Base-by-base conservation (phyloP, 345 rosid species). In the Ceriops tagal region DNA sequence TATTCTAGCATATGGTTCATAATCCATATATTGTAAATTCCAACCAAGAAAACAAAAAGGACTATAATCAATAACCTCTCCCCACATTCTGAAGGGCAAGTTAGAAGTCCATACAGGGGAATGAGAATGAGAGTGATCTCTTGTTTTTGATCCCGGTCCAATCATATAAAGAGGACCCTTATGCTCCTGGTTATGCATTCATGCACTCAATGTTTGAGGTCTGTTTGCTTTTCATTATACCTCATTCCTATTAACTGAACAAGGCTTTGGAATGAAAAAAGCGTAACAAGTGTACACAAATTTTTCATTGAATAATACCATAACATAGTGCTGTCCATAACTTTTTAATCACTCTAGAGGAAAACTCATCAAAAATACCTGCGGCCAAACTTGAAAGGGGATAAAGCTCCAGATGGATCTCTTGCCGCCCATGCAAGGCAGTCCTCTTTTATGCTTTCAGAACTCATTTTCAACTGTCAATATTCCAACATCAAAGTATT, bases 351-450 rank as follows among this genome's bases (percentile, higher is more conserved):
- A 5, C 16, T 15, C 49, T 3, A 43, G 49, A 43, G 49, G 16
- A 55, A 22, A 55, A 22, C 10, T 3, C 1, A 55, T 55, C 13
- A 13, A 22, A 22, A 3, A 22, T 21, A 55, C 59, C 59, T 55
- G 24, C 59, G 59, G 10, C 27, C 59, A 55, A 55, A 55, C 16
- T 55, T 55, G 59, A 22, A 55, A 24, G 59, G 59, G 30, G 59
- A 55, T 55, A 55, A 55, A 55, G 10, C 59, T 55, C 59, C 59
- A 55, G 59, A 55, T 15, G 30, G 59, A 55, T 55, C 30, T 55
- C 59, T 55, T 5, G 21, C 59, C 24, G 30, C 59, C 59, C 59
- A 55, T 24, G 59, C 59, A 22, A 55, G 59, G 28, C 59, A 55
- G 30, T 55, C 59, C 28, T 55, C 59, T 24, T 55, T 55, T 22